Base-by-base conservation (phyloP, 148 eudicot genomes). In the Chenopodium berlandieri region DNA sequence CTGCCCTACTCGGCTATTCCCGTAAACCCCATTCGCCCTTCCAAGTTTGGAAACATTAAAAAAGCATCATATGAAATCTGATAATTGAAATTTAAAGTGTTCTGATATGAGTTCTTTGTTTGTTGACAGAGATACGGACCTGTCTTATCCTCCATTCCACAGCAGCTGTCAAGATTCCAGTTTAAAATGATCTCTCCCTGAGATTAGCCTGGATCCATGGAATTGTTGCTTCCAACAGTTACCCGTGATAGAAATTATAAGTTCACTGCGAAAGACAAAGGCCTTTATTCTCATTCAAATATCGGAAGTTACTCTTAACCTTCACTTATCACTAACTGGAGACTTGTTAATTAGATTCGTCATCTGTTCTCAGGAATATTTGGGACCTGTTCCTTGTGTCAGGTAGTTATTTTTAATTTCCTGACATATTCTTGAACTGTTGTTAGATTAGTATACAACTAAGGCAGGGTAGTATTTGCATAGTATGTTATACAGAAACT, bases 91-190 rank as follows among this genome's bases (percentile, higher is more conserved):
- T 67, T 25, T 34, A 27, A 13, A 56, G 68, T 23, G 22, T 47
- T 73, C 62, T 81, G 58, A 81, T 65, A 13, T 52, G 54, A 52
- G 13, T 77, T 25, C 11, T 78, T 82, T 86, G 62, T 19, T 82
- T 75, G 50, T 17, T 82, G 83, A 75, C 96, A 94, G 98, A 87
- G 89, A 78, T 92, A 92, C 84, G 98, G 97, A 78, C 91, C 91
- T 2, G 93, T 94, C 48, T 84, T 91, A 79, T 88, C 98, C 22
- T 89, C 93, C 25, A 92, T 94, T 58, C 98, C 98, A 3, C 93
- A 86, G 86, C 94, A 92, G 87, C 86, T 94, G 72, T 92, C 98
- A 4, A 87, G 96, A 84, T 88, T 94, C 84, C 93, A 89, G 60
- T 94, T 94, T 86, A 90, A 90, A 80, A 91, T 90, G 94, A 87